Base-by-base conservation (phyloP, 805 yeast genomes). In the Myxozyma vanderwaltii region DNA sequence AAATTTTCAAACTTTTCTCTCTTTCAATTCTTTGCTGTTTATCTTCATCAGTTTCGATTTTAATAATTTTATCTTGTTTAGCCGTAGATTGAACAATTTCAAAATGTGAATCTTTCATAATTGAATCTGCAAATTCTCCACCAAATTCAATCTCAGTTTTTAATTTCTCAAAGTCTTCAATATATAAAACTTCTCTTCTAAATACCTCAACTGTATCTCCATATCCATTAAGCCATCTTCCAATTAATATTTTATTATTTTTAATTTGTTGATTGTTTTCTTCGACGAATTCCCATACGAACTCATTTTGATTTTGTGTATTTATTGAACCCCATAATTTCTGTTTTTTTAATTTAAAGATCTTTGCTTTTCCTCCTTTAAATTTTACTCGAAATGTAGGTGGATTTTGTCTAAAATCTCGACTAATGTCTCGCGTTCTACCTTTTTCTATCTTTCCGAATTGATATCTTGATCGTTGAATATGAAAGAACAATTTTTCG, bases 311-410 rank as follows among this genome's bases (percentile, higher is more conserved):
- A 2, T 79, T 76, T 67, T 81, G 86, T 63, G 82, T 80, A 74
- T 88, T 88, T 65, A 88, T 91, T 61, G 83, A 80, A 2, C 98
- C 98, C 99, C 99, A 92, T 41, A 94, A 79, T 70, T 91, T 91
- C 33, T 86, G 83, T 74, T 91, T 90, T 67, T 80, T 81, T 65
- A 86, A 77, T 66, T 82, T 82, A 57, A 87, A 71, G 82, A 84
- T 54, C 82, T 73, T 47, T 74, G 80, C 5, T 86, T 89, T 67
- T 81, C 83, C n/a, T n/a, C n/a, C 59, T 81, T 78, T 61, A 76
- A 77, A 61, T 53, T 58, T 57, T 2, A 86, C 79, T 66, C 97
- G 79, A 63, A 89, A 77, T 0, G 95, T 85, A 63, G 40, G 45
- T 44, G 85, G 81, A 53, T 56, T 76, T 56, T 80, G 79, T 39